These are phyloP conservation scores for Kuraishia capsulata DNA, from an alignment of 805 yeast species.

Conservation along the genomic window DNA sequence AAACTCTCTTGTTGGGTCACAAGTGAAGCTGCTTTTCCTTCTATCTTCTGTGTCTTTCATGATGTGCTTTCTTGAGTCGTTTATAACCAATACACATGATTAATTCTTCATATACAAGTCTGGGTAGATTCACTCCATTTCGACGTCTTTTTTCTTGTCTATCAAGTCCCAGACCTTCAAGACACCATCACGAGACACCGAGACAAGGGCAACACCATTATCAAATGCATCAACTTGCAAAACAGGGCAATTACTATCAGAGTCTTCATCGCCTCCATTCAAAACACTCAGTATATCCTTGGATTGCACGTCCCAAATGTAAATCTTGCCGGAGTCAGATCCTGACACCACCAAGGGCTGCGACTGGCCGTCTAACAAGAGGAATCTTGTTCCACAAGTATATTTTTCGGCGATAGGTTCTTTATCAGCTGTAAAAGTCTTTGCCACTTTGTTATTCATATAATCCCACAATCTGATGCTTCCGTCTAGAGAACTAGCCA, in stretches of 20 bases:
- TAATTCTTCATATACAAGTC: not conserved
- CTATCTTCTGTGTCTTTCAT: too few species aligned
- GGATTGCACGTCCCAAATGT: slow-evolving; percentile 62
- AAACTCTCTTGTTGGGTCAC: too few species aligned
- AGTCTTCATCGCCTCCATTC: slow-evolving; percentile 4
- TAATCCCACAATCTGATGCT: slow-evolving; percentile 78
- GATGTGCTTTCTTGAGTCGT: too few species aligned
- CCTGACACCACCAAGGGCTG: slow-evolving; percentile 43
- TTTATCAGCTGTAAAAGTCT: slow-evolving; percentile 32
- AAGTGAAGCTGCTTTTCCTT: too few species aligned
- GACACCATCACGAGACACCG: slow-evolving; percentile 21
- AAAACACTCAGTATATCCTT: slow-evolving; percentile 24
- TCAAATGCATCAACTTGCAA: slow-evolving; percentile 30
- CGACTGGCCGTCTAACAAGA: slow-evolving; percentile 25
- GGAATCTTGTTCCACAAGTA: slow-evolving; percentile 43
- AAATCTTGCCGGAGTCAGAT: slow-evolving; percentile 41
- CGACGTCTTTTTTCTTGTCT: too few species aligned
- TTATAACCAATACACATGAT: too few species aligned
- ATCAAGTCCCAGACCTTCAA: slow-evolving; percentile 12
- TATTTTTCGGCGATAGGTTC: slow-evolving; percentile 39
- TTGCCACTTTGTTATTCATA: slow-evolving; percentile 69
- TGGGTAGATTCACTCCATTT: too few species aligned
- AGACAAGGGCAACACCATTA: slow-evolving; percentile 26
- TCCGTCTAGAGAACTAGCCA: slow-evolving; percentile 79
- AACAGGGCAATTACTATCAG: slow-evolving; percentile 25